Evolutionary conservation across 495 filamentous ascomycete genomes (phyloP), one percentile per base, ranked within the genome.

Genomic region (Usnea hakonensis): DNA sequence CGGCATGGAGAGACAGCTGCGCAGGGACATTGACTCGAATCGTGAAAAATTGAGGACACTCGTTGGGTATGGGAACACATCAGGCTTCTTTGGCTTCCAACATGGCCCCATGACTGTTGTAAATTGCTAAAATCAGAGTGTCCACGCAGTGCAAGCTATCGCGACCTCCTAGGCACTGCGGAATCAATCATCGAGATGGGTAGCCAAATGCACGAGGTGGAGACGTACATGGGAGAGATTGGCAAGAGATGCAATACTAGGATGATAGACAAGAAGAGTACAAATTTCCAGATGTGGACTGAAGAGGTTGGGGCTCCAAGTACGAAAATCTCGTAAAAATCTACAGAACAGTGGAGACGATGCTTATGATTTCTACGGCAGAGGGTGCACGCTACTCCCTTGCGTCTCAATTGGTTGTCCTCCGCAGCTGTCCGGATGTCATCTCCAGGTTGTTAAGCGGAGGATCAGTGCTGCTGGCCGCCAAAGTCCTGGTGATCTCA

Each of bases 161-260:
- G 94, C 69, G 90, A 95, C 65, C 84, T 97, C 14, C 85, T 98
- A 23, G 89, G 89, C 53, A 97, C 95, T 1, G 94, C 94, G 35
- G 91, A 96, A 70, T 83, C 85, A 30, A 98, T 98, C 68, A 85
- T 97, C 33, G 79, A 84, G 55, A 97, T 98, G 92, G 86, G 91
- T 50, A 73, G 69, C 14, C 82, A 90, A 64, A 92, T 94, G 74
- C 81, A 87, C 55, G 70, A 80, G 19, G 87, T 90, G 26, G 91
- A 96, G 71, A 73, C 77, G 0, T 81, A 81, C 28, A 74, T 97
- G 59, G 81, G 81, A 21, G 81, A 83, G 53, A 84, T 95, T 74
- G 91, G 90, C 54, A 79, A 81, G 46, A 81, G 83, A 56, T 97
- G 94, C 73, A 92, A 94, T 58, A 82, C 87, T 23, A 76, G 83